Base-by-base conservation (phyloP, 352 stramenopile species). In the Phytophthora chlamydospora region DNA sequence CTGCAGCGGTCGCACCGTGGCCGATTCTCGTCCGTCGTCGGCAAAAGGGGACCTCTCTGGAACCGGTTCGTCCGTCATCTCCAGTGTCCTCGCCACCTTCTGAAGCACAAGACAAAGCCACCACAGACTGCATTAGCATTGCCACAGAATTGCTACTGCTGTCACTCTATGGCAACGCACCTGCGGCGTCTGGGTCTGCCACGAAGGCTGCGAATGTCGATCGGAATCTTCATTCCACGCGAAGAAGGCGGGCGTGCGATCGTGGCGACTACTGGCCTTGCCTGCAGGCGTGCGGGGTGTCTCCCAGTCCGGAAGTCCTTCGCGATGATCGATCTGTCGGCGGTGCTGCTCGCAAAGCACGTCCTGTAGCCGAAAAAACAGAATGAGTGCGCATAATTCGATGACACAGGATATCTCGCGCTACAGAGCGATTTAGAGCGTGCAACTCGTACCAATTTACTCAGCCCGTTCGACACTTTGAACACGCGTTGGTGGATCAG, bases 321-420 rank as follows among this genome's bases (percentile, higher is more conserved):
- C 38, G n/a, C 70, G 75, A 41, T 78, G 69, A n/a, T 65, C 52
- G 29, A 66, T 70, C 36, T 88, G 78, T 4, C 62, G 67, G 14
- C 75, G 65, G 56, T 87, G 78, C 45, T 90, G 76, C 57, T 88
- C 76, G 35, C 76, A 87, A 32, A 77, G 38, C 9, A 90, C 6
- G 14, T 80, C 67, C 75, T 88, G 40, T 19, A 27, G 10, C 3
- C 10, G 3, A 45, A 13, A 46, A 35, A 45, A 17, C 24, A 12
- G 13, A 17, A 19, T 13, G 6, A 49, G 14, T 49, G 42, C 32
- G 1, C 3, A 19, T 21, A 17, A 16, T 6, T 21, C 17, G 32
- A 33, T 8, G 24, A 6, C 36, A 66, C 35, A 24, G 44, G 53
- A 59, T 57, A 41, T 17, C 19, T 36, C 10, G 19, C 13, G 35